Conservation (phyloP, 2,329 filamentous ascomycete species). For the Coniochaeta hoffmannii region DNA sequence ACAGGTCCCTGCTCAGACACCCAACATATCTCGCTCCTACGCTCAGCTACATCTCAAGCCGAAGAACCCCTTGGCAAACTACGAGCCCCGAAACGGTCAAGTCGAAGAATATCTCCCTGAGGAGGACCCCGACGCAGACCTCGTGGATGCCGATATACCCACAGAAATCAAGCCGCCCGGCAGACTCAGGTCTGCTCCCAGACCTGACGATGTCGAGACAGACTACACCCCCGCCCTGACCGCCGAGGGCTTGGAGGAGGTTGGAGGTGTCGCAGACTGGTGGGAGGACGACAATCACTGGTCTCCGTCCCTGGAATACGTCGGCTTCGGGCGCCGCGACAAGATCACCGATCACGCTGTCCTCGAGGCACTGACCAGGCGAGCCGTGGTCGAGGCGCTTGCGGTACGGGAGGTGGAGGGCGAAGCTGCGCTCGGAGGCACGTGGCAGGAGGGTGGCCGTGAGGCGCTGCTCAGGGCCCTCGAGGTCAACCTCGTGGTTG, state of each 20-base stretch:
- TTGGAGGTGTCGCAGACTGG: slow-evolving; percentile 41
- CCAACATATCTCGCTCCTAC: not conserved
- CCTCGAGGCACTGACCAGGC: slow-evolving; percentile 39
- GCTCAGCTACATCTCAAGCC: not conserved
- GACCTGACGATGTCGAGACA: slow-evolving; percentile 18
- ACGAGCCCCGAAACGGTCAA: not conserved
- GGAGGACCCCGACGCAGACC: not conserved
- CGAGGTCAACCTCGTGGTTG: slow-evolving; percentile 28
- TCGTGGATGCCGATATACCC: slow-evolving; percentile 18
- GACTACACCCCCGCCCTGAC: slow-evolving; percentile 39
- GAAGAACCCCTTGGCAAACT: not conserved
- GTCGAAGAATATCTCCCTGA: not conserved
- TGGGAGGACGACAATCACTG: slow-evolving; percentile 49
- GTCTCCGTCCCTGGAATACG: slow-evolving; percentile 35
- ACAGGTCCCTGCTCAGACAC: not conserved
- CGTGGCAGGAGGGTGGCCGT: slow-evolving; percentile 24
- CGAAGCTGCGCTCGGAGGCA: not conserved
- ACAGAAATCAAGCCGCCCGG: slow-evolving; percentile 3
- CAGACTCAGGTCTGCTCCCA: slow-evolving; percentile 16
- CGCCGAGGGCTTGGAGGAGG: slow-evolving; percentile 36
- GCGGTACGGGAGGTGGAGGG: slow-evolving; percentile 28
- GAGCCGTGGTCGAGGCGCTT: slow-evolving; percentile 45
- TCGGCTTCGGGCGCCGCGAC: slow-evolving; percentile 30
- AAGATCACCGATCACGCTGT: slow-evolving; percentile 35
- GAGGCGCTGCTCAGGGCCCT: slow-evolving; percentile 25